Percentiles rank a stretch among this genome's conserved stretches.
These are phyloP conservation scores for Naganishia albida DNA, from an alignment of 1,284 basidiomycete species.

Conservation along the genomic window DNA sequence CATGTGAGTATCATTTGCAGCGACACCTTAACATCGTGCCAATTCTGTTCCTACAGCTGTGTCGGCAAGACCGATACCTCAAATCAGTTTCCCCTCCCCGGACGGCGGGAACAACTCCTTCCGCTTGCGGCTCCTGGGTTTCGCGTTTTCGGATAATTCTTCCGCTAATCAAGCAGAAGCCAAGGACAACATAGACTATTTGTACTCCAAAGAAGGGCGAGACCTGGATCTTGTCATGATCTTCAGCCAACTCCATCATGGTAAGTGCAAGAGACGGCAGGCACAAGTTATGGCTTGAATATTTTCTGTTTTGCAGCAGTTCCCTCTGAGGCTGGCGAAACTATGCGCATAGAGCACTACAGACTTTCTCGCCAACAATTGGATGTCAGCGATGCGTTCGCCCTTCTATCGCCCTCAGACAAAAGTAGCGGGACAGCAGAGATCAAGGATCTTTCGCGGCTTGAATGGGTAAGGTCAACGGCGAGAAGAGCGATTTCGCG, in stretches of 20 bases:
- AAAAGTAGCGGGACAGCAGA: conserved; percentile 13
- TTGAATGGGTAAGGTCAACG: conserved; percentile 25
- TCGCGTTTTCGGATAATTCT: conserved; percentile 8
- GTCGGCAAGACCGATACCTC: conserved; percentile 26
- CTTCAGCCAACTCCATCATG: neutral
- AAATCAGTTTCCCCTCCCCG: conserved; percentile 21
- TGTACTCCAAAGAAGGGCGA: conserved; percentile 7
- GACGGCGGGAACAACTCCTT: neutral
- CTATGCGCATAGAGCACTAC: conserved; percentile 4
- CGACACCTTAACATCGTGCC: neutral
- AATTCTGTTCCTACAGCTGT: conserved; percentile 5
- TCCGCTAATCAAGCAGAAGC: neutral
- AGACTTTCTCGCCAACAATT: conserved; percentile 12
- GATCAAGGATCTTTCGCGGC: conserved; percentile 3
- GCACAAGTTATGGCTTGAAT: neutral
- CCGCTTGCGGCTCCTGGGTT: neutral
- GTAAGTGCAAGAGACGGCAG: neutral
- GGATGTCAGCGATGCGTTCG: conserved; percentile 29
- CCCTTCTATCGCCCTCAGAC: conserved; percentile 4
- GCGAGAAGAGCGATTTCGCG: neutral
- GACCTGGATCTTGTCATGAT: conserved; percentile 11
- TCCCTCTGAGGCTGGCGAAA: neutral
- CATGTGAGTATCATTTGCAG: conserved; percentile 8
- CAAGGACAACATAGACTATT: neutral
- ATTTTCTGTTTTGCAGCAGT: neutral